Conservation (phyloP, 179 eudicot species). For the Nepenthes alata region DNA sequence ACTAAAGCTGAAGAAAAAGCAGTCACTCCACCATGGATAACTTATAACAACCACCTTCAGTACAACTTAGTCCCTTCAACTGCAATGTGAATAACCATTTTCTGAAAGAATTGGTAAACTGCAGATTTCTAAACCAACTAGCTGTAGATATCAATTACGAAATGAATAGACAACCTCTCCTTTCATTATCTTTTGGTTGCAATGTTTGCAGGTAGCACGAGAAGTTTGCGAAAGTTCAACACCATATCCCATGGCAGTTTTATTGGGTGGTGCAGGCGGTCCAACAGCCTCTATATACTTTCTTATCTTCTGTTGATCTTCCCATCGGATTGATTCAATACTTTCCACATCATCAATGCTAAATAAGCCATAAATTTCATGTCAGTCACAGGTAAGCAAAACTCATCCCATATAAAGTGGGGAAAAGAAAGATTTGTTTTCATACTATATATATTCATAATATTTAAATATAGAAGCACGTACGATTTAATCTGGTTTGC, state of each 20-base stretch:
- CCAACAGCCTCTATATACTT: constrained; percentile 52
- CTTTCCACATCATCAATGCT: constrained; percentile 85
- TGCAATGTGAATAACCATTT: too few relatives aligned
- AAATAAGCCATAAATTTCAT: constrained; percentile 4
- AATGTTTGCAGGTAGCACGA: constrained; percentile 75
- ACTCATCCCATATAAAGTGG: not conserved
- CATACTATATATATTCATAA: not conserved
- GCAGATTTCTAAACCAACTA: too few relatives aligned
- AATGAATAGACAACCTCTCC: constrained; percentile 48
- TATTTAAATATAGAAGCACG: constrained; percentile 9
- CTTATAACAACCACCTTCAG: too few relatives aligned
- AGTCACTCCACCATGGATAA: too few relatives aligned
- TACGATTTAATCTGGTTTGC: constrained; percentile 86
- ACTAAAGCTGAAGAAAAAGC: too few relatives aligned
- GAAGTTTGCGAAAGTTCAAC: constrained; percentile 70
- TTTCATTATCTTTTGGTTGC: constrained; percentile 72
- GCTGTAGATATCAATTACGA: not conserved
- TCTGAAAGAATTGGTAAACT: too few relatives aligned
- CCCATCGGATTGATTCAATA: constrained; percentile 79
- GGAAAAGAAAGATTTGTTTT: not conserved
- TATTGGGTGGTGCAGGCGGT: constrained; percentile 10
- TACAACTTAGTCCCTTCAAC: too few relatives aligned
- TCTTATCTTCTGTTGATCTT: constrained; percentile 86
- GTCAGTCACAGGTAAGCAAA: constrained; percentile 12
- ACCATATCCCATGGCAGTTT: constrained; percentile 28